phyloP scores from a whole-genome alignment of 768 basidiomycete genomes.

The Mycena polygramma region DNA sequence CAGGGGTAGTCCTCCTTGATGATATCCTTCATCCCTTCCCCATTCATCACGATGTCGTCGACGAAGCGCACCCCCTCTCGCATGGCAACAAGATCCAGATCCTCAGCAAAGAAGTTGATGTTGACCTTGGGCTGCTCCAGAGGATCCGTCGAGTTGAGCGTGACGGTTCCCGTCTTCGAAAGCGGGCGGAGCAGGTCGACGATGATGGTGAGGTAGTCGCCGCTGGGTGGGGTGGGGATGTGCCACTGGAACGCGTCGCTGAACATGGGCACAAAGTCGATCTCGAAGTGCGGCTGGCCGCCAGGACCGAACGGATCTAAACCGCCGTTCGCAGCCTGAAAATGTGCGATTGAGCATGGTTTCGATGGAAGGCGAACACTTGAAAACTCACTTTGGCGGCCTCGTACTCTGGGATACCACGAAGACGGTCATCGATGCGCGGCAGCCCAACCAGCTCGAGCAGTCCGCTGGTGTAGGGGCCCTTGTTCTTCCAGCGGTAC shows the following conservation, averaged over 20 bases:
- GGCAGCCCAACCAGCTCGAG: conserved; percentile 32
- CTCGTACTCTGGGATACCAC: conserved; percentile 31
- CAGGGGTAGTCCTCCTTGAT: conserved; percentile 32
- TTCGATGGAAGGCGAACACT: too few species aligned
- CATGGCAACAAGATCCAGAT: conserved; percentile 29
- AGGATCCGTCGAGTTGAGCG: conserved; percentile 31
- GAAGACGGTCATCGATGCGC: conserved; percentile 33
- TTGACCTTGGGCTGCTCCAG: conserved; percentile 33
- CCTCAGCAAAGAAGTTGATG: conserved; percentile 30
- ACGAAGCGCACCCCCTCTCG: conserved; percentile 29
- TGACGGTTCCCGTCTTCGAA: conserved; percentile 30
- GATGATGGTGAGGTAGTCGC: conserved; percentile 29
- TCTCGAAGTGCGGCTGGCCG: conserved; percentile 34
- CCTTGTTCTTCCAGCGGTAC: conserved; percentile 34
- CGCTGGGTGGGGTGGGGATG: conserved; percentile 28
- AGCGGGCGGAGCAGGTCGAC: conserved; percentile 31
- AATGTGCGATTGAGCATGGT: too few species aligned
- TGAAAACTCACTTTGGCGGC: neutral
- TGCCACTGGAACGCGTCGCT: conserved; percentile 37
- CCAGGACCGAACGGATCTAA: conserved; percentile 32
- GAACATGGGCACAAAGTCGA: conserved; percentile 35
- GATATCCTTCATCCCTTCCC: conserved; percentile 33
- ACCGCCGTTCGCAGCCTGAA: conserved; percentile 26
- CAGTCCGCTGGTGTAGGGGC: conserved; percentile 32
- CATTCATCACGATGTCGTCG: conserved; percentile 30